Evolutionary conservation across 768 basidiomycete species (phyloP).

Genomic region (Antrodiella citrinella): DNA sequence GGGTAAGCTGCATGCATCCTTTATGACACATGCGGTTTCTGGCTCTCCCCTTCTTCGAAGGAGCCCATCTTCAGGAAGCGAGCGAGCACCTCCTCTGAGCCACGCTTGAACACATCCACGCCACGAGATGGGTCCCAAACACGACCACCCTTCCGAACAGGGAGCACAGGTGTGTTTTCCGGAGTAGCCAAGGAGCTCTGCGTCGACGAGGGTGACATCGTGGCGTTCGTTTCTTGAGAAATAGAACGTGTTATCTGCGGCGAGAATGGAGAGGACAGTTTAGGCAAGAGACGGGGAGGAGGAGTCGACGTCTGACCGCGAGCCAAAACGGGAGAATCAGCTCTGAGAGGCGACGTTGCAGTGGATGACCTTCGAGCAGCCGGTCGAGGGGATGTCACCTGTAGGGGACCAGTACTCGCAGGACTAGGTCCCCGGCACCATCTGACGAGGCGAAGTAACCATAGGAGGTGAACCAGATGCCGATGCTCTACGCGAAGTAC

Average conservation of each 20-base stretch:
- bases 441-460: conserved; percentile 13
- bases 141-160: conserved; percentile 37
- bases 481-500: conserved; percentile 8
- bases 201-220: conserved; percentile 46
- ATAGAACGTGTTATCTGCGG: conserved; percentile 24
- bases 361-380: conserved; percentile 3
- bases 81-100: conserved; percentile 81
- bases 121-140: conserved; percentile 85
- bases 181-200: conserved; percentile 38
- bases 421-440: no score
- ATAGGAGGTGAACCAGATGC: conserved; percentile 8
- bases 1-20: neutral
- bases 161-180: conserved; percentile 20
- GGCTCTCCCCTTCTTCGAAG: conserved; percentile 48
- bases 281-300: conserved; percentile 16
- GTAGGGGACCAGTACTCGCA: conserved; percentile 10
- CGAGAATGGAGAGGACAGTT: conserved; percentile 15
- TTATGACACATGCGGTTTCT: conserved; percentile 8
- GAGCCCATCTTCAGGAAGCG: conserved; percentile 76
- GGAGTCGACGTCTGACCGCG: conserved; percentile 13
- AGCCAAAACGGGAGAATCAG: conserved; percentile 1
- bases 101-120: conserved; percentile 79
- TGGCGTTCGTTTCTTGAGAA: conserved; percentile 37
- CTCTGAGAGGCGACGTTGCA: conserved; percentile 1
- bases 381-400: conserved; percentile 8